Base-by-base conservation (phyloP, 176 grass and related monocot genomes). In the Avena sativa region DNA sequence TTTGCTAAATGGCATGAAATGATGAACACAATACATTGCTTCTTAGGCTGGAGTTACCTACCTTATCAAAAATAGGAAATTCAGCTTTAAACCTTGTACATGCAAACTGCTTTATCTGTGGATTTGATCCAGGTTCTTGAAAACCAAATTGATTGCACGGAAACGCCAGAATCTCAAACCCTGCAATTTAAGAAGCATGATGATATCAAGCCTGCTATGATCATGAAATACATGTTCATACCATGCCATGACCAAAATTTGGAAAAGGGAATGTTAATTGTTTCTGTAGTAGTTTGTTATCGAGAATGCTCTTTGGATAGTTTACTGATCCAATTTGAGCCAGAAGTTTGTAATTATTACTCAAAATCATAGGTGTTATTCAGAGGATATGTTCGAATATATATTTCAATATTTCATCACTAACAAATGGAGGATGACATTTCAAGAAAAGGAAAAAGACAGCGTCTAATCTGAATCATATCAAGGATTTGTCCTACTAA, bases 11-110 rank as follows among this genome's bases (percentile, higher is more conserved):
- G 50, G 46, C 52, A 79, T 19, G 30, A 85, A 55, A 26, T 68
- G 59, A 30, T 30, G 50, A 16, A 50, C 9, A 74, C 8, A n/a
- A 63, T 10, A 67, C 3, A 56, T 75, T 48, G 26, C 44, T 82
- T 43, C 55, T 34, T 43, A 71, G 79, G 21, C 6, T 78, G 10
- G 19, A 76, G n/a, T 34, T 86, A 79, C 1, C 17, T 92, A 96
- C 97, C 97, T 96, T 99, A 84, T 99, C 92, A 77, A 96, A 99
- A 85, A 99, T 99, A 70, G 97, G 97, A 81, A 96, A 99, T 88
- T 96, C 97, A 81, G 97, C 94, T 96, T 99, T 99, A 67, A 94
- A 99, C 81, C 97, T 96, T 81, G 97, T 99, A 80, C 97, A 99
- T 46, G 97, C 97, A 87, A 99, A 99, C 61, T 99, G 92, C 44